These are phyloP conservation scores for Naganishia vishniacii DNA, from an alignment of 768 basidiomycete genomes.

Conservation along the genomic window DNA sequence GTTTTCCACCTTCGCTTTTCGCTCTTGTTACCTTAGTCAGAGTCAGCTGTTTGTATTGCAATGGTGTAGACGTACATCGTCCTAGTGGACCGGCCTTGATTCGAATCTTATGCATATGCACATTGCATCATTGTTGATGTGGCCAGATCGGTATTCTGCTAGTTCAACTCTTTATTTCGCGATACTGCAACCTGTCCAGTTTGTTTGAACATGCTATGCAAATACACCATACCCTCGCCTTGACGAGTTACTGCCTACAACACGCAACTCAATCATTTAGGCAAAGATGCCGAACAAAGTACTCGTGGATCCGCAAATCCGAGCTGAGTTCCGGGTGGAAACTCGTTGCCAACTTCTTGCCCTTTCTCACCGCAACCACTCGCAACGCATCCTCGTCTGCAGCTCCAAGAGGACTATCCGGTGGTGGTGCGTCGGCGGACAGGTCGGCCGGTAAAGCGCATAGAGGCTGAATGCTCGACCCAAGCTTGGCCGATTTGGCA, in stretches of 20 bases:
- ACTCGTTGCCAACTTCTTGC: slow-evolving; percentile 73
- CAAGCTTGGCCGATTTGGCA: slow-evolving; percentile 18
- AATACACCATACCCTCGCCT: too few relatives aligned
- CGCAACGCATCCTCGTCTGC: slow-evolving; percentile 53
- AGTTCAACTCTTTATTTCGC: too few relatives aligned
- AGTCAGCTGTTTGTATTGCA: slow-evolving; percentile 9
- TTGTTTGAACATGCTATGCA: too few relatives aligned
- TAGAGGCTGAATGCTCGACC: slow-evolving; percentile 63
- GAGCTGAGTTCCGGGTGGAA: slow-evolving; percentile 91
- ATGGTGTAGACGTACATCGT: slow-evolving; percentile 21
- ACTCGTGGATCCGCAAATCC: slow-evolving; percentile 85
- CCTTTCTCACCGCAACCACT: slow-evolving; percentile 81
- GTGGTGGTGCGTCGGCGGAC: slow-evolving; percentile 49
- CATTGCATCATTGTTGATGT: too few relatives aligned
- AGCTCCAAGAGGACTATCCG: slow-evolving; percentile 46
- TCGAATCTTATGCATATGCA: slow-evolving; percentile 12
- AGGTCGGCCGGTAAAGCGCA: slow-evolving; percentile 61
- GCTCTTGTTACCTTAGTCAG: background rate
- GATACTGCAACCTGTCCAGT: too few relatives aligned
- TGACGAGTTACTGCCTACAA: too few relatives aligned
- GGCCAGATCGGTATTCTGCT: too few relatives aligned
- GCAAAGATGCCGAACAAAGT: slow-evolving; percentile 57
- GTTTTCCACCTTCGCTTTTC: slow-evolving; percentile 9
- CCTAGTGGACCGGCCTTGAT: slow-evolving; percentile 5
- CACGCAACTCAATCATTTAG: too few relatives aligned